These are phyloP conservation scores for Heliosperma pusillum DNA, from an alignment of 148 eudicot genomes.

Conservation along the genomic window DNA sequence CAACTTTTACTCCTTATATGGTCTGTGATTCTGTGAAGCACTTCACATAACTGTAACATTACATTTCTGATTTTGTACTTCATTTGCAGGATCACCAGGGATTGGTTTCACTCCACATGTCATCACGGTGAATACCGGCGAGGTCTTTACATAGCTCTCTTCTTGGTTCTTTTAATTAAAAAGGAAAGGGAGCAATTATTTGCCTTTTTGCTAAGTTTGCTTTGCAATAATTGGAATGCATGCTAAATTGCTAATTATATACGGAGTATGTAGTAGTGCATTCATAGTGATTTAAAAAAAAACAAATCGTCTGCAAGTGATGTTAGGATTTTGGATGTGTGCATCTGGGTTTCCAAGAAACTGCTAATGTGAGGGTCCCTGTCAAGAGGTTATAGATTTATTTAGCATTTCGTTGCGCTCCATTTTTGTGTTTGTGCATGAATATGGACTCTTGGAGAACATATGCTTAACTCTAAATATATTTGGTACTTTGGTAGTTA, in stretches of 20 bases:
- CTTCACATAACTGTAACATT: background rate
- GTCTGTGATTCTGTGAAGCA: background rate
- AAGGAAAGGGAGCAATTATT: background rate
- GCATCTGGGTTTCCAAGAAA: background rate
- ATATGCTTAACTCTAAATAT: background rate
- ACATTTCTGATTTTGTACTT: constrained; percentile 16
- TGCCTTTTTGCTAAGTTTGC: background rate
- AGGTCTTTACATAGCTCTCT: constrained; percentile 34
- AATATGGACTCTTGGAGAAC: background rate
- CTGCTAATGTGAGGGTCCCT: background rate
- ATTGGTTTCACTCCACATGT: constrained; percentile 73
- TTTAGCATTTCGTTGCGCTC: background rate
- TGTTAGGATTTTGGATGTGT: background rate
- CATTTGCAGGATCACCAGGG: constrained; percentile 54
- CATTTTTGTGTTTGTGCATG: background rate
- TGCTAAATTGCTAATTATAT: background rate
- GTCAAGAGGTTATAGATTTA: background rate
- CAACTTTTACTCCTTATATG: background rate
- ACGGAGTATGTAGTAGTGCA: background rate
- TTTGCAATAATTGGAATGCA: background rate
- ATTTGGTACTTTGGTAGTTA: background rate
- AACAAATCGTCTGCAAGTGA: background rate
- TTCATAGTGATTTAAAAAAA: background rate
- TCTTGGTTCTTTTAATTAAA: background rate
- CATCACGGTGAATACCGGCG: constrained; percentile 68